phyloP scores from a whole-genome alignment of 148 eudicot genomes.

The Dianthus caryophyllus region DNA sequence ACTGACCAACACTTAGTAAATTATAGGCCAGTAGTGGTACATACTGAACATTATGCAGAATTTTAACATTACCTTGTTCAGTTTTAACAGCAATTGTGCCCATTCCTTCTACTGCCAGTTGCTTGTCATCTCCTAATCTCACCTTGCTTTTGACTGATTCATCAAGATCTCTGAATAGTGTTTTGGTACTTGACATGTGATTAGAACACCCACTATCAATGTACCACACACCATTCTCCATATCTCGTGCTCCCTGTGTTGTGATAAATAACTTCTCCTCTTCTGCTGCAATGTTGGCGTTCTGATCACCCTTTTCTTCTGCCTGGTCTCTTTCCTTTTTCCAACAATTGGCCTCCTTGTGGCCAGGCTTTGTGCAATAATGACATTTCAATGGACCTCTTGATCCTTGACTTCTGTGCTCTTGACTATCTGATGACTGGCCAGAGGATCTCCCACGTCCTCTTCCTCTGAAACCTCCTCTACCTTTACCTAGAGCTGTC shows the following conservation, averaged over 20 bases:
- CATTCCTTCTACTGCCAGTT: background rate
- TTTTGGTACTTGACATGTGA: slow-evolving; percentile 24
- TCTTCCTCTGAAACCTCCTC: slow-evolving; percentile 4
- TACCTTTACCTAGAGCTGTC: too few species aligned
- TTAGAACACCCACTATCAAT: slow-evolving; percentile 30
- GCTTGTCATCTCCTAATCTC: background rate
- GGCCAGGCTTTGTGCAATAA: slow-evolving; percentile 13
- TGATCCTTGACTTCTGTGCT: slow-evolving; percentile 1
- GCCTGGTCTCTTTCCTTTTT: background rate
- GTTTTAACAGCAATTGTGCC: too few species aligned
- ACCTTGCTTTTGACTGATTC: background rate
- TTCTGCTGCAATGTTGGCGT: slow-evolving; percentile 1
- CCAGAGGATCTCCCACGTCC: background rate
- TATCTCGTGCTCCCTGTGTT: slow-evolving; percentile 17
- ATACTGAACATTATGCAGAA: too few species aligned
- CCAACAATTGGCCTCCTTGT: slow-evolving; percentile 3
- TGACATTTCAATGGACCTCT: background rate
- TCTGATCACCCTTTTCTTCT: background rate
- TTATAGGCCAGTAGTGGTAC: too few species aligned
- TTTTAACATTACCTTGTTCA: too few species aligned
- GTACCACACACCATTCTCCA: slow-evolving; percentile 17
- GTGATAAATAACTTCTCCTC: background rate
- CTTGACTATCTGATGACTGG: background rate
- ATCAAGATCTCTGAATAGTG: background rate
- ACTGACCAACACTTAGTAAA: too few species aligned